These are phyloP conservation scores for Pichia membranifaciens DNA, from an alignment of 805 yeast genomes.

Conservation along the genomic window DNA sequence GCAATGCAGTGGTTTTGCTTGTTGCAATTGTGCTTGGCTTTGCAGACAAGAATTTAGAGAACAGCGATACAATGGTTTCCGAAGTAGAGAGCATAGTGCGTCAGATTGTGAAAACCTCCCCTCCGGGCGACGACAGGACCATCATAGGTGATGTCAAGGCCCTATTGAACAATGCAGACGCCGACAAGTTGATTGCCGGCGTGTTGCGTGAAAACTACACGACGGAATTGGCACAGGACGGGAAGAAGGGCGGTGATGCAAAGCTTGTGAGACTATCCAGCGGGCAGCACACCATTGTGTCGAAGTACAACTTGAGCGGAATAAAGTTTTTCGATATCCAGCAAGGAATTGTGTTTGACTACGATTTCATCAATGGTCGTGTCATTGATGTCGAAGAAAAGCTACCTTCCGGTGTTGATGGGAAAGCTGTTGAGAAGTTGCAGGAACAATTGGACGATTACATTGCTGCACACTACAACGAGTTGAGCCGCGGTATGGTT, in stretches of 20 bases:
- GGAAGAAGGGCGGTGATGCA: conserved; percentile 20
- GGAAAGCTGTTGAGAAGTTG: conserved; percentile 13
- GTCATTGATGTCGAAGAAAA: conserved; percentile 48
- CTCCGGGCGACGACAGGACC: conserved; percentile 46
- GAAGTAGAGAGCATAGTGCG: conserved; percentile 27
- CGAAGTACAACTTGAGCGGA: conserved; percentile 41
- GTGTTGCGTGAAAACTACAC: conserved; percentile 24
- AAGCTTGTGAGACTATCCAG: conserved; percentile 28
- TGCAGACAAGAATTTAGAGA: too few relatives aligned
- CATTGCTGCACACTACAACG: conserved; percentile 62
- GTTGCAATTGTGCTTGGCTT: not conserved
- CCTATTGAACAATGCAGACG: conserved; percentile 23
- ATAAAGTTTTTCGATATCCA: conserved; percentile 53
- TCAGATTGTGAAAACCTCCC: conserved; percentile 42
- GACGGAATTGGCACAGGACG: not conserved
- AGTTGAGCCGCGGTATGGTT: conserved; percentile 40
- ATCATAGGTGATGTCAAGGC: conserved; percentile 26
- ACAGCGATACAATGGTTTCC: not conserved
- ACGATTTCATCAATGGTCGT: conserved; percentile 46
- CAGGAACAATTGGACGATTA: conserved; percentile 39
- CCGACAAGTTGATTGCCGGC: conserved; percentile 23
- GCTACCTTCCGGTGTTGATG: conserved; percentile 16
- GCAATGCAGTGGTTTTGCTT: not conserved
- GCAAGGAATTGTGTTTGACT: conserved; percentile 44
- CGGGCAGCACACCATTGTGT: conserved; percentile 33